Base-by-base conservation (phyloP, 2,329 filamentous ascomycete genomes). In the Ophiostoma sp. region DNA sequence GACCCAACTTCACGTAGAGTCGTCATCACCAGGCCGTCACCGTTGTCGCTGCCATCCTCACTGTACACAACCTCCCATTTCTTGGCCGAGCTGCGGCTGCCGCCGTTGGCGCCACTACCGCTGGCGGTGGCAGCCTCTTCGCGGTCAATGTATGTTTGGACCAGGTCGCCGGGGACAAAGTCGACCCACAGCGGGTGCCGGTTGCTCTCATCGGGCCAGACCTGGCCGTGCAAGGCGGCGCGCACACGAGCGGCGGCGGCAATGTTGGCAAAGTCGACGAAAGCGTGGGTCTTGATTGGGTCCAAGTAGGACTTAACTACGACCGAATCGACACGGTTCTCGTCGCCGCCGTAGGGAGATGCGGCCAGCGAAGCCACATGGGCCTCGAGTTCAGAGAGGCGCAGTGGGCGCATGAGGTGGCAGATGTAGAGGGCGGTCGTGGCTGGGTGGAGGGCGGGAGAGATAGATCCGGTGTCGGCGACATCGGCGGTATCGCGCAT, bases 201-300 rank as follows among this genome's bases (percentile, higher is more conserved):
- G 77, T 91, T 93, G 74, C 91, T 90, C 82, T 98, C 95, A 74
- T 94, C 89, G 0, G 95, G 95, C 93, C 95, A 98, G 48, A 94
- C 88, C 28, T 87, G 88, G 73, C 90, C 89, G 81, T 99, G 95
- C 1, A 98, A 85, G 2, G 88, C 87, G 11, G 89, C 87, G 68
- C 95, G 92, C 9, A 93, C 94, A 28, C 93, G 88, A 0, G 91
- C 90, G 3, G 96, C 96, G 3, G 92, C 91, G 2, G 90, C 85
- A 11, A 90, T 84, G 63, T 86, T 91, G 61, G 85, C 84, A 80
- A 98, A 95, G 31, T 89, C 84, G 50, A 91, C 92, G 79, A 98
- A 93, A 9, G 94, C 94, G 80, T 99, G 96, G 0, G 95, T 97
- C 76, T 93, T 91, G 78, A 98, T 93, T 42, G 87, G 86, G 80